A percentile compares a stretch with the other conserved stretches of the same genome.
These are phyloP conservation scores for Pseudogymnoascus sp. DNA, from an alignment of 2,329 filamentous ascomycete genomes.

Conservation along the genomic window DNA sequence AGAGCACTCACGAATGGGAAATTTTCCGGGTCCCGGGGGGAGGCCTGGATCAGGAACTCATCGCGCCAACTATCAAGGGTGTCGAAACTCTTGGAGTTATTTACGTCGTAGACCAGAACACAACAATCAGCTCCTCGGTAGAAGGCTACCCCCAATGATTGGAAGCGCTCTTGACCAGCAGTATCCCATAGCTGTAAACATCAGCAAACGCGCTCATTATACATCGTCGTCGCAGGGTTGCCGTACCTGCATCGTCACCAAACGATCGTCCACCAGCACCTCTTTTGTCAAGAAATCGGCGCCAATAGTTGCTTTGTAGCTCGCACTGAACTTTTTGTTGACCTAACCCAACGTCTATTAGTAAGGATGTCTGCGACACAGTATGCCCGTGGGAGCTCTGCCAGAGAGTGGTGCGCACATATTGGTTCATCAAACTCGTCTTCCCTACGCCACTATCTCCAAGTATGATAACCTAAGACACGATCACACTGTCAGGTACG, in stretches of 20 bases:
- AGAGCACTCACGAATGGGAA: slow-evolving; percentile 83
- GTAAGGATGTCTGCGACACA: background rate
- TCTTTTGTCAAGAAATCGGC: slow-evolving; percentile 98
- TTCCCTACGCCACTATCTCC: slow-evolving; percentile 98
- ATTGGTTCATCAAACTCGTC: slow-evolving; percentile 99
- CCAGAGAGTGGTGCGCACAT: slow-evolving; percentile 55
- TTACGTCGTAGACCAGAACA: slow-evolving; percentile 95
- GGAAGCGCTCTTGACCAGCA: slow-evolving; percentile 92
- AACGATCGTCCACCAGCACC: slow-evolving; percentile 89
- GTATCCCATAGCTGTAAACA: slow-evolving; percentile 82
- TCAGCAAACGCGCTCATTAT: slow-evolving; percentile 12
- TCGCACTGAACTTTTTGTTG: slow-evolving; percentile 99
- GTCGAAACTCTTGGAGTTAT: slow-evolving; percentile 98
- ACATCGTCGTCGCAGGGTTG: background rate
- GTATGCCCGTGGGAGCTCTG: background rate
- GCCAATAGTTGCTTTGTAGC: slow-evolving; percentile 98
- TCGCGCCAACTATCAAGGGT: slow-evolving; percentile 97
- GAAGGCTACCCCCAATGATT: slow-evolving; percentile 93
- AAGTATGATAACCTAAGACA: slow-evolving; percentile 83
- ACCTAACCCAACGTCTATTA: slow-evolving; percentile 49
- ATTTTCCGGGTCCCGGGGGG: slow-evolving; percentile 89
- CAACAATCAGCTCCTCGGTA: slow-evolving; percentile 97
- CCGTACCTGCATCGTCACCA: slow-evolving; percentile 93
- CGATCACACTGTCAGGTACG: background rate
- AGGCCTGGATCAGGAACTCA: slow-evolving; percentile 96